A percentile compares a stretch with the other conserved stretches of the same genome.
Evolutionary conservation across 2,329 filamentous ascomycete genomes (phyloP).

Genomic region (Chrysoporthe puriensis): DNA sequence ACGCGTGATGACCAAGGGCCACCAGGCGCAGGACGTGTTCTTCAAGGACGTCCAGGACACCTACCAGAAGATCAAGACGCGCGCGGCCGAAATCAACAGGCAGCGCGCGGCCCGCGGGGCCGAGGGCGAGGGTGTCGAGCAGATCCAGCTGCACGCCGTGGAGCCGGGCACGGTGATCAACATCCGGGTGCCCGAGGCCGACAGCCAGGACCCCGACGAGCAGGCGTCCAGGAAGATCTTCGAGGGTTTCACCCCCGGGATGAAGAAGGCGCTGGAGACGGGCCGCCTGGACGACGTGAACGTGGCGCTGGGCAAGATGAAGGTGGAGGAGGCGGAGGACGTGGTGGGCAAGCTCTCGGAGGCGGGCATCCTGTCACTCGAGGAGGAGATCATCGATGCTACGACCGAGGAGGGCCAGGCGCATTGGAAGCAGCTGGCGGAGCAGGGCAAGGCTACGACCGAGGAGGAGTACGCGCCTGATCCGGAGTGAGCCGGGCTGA

Average conservation of each 20-base stretch:
- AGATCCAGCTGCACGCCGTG: slow-evolving; percentile 96
- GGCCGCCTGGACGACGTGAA: slow-evolving; percentile 89
- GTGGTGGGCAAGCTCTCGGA: slow-evolving; percentile 77
- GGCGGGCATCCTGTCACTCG: slow-evolving; percentile 86
- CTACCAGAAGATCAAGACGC: slow-evolving; percentile 77
- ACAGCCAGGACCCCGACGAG: slow-evolving; percentile 67
- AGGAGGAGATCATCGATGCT: slow-evolving; percentile 92
- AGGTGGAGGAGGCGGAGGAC: slow-evolving; percentile 79
- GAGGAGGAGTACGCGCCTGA: slow-evolving; percentile 29
- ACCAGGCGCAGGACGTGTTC: slow-evolving; percentile 91
- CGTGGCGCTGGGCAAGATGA: slow-evolving; percentile 83
- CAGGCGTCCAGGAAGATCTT: slow-evolving; percentile 74
- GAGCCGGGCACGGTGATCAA: slow-evolving; percentile 91
- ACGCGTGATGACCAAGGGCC: slow-evolving; percentile 84
- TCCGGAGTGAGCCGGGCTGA: slow-evolving; percentile 21
- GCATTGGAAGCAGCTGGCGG: slow-evolving; percentile 74
- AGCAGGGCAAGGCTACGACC: slow-evolving; percentile 30
- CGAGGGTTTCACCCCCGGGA: slow-evolving; percentile 78
- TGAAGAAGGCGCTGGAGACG: slow-evolving; percentile 83
- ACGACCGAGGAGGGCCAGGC: slow-evolving; percentile 85
- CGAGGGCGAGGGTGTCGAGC: slow-evolving; percentile 72
- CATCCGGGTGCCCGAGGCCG: slow-evolving; percentile 75
- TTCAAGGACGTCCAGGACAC: slow-evolving; percentile 90
- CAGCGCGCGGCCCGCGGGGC: slow-evolving; percentile 48
- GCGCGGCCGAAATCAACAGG: slow-evolving; percentile 71